A percentile compares a stretch with the other conserved stretches of the same genome.
phyloP scores from a whole-genome alignment of 768 basidiomycete genomes.

The Collybia mongolica region DNA sequence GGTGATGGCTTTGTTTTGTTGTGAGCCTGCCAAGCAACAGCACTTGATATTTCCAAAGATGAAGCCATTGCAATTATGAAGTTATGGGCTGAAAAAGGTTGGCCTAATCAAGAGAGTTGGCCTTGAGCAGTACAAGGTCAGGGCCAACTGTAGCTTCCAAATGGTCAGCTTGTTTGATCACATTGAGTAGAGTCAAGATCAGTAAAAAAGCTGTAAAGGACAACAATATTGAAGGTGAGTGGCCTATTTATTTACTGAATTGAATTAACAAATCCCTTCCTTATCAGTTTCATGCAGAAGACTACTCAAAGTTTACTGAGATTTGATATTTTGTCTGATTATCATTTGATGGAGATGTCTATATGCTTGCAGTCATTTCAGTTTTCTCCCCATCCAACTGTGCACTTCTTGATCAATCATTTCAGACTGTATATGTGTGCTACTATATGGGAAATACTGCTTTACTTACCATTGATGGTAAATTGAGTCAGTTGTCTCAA shows the following conservation, averaged over 20 bases:
- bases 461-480: too few species aligned
- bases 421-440: too few species aligned
- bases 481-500: too few species aligned
- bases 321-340: neutral
- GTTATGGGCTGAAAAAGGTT: neutral
- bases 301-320: neutral
- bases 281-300: too few species aligned
- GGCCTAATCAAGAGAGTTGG: slow-evolving; percentile 15
- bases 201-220: neutral
- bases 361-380: neutral
- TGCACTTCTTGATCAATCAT: too few species aligned
- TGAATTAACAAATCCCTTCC: too few species aligned
- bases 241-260: too few species aligned
- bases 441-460: too few species aligned
- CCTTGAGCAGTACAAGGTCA: slow-evolving; percentile 12
- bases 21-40: slow-evolving; percentile 1
- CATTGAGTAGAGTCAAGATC: neutral
- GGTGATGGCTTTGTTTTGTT: slow-evolving; percentile 16
- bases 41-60: slow-evolving; percentile 14
- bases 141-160: slow-evolving; percentile 26
- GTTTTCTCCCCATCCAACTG: too few species aligned
- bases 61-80: slow-evolving; percentile 3
- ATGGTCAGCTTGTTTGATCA: slow-evolving; percentile 14
- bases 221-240: neutral
- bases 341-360: neutral